Evolutionary conservation across 2,329 filamentous ascomycete genomes (phyloP).

Genomic region (Xylaria sp.): DNA sequence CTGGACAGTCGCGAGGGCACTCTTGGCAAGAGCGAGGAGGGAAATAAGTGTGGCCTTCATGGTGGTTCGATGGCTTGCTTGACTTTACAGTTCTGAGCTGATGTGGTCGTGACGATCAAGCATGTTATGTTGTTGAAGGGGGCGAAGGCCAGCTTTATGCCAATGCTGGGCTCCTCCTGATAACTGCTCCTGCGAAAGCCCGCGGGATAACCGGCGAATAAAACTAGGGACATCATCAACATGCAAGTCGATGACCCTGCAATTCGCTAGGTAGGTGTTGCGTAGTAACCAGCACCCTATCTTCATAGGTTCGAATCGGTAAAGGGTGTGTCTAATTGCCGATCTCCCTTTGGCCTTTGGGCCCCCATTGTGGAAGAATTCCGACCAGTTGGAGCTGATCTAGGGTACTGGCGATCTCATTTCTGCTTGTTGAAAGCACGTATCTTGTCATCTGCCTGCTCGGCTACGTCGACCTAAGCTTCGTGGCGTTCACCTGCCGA

Average conservation of each 20-base stretch:
- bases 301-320: not conserved
- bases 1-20: slow-evolving; percentile 48
- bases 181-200: slow-evolving; percentile 1
- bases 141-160: slow-evolving; percentile 27
- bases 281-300: slow-evolving; percentile 18
- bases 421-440: slow-evolving; percentile 17
- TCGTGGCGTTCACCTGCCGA: slow-evolving; percentile 36
- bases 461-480: slow-evolving; percentile 25
- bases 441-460: slow-evolving; percentile 13
- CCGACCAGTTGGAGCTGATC: not conserved
- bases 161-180: slow-evolving; percentile 3
- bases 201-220: slow-evolving; percentile 19
- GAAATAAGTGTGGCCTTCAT: slow-evolving; percentile 39
- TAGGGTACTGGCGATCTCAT: slow-evolving; percentile 20
- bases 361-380: slow-evolving; percentile 25
- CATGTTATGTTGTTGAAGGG: slow-evolving; percentile 3
- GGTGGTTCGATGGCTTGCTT: not conserved
- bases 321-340: slow-evolving; percentile 11
- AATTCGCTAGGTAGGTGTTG: slow-evolving; percentile 20
- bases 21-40: slow-evolving; percentile 34
- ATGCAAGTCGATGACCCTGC: slow-evolving; percentile 24
- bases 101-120: slow-evolving; percentile 1
- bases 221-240: slow-evolving; percentile 13
- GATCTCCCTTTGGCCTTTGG: slow-evolving; percentile 25
- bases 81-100: not conserved